These are phyloP conservation scores for Aaosphaeria pasadenensis DNA, from an alignment of 2,329 filamentous ascomycete genomes.

Conservation along the genomic window DNA sequence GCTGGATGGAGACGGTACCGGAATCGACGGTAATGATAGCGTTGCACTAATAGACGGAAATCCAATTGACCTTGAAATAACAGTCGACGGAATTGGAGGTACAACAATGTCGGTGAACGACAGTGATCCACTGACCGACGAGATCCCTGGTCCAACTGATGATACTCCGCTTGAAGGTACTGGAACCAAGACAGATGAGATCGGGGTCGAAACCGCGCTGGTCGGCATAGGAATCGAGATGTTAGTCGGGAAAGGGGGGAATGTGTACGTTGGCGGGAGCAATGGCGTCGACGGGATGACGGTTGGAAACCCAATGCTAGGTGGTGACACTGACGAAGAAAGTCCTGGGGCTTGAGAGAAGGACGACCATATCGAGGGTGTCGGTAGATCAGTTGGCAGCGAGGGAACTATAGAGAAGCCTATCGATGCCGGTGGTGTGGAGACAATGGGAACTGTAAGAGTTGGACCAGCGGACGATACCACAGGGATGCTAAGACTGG, in stretches of 20 bases:
- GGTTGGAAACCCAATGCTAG: neutral
- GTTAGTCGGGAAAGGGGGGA: conserved; percentile 1
- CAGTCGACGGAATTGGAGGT: neutral
- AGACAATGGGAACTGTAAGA: neutral
- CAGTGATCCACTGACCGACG: neutral
- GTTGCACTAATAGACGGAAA: conserved; percentile 1
- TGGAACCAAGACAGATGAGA: neutral
- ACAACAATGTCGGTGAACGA: neutral
- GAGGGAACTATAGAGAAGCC: conserved; percentile 1
- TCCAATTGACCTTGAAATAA: neutral
- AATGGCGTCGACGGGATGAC: neutral
- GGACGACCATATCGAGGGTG: neutral
- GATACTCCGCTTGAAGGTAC: neutral
- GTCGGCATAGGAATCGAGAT: neutral
- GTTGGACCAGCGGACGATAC: neutral
- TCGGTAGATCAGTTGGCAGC: neutral
- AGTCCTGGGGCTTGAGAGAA: neutral
- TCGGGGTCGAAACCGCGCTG: neutral
- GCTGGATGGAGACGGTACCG: neutral
- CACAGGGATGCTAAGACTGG: neutral
- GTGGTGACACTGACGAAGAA: neutral
- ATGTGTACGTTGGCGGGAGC: neutral
- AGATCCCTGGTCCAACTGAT: neutral
- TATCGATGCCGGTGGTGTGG: conserved; percentile 1
- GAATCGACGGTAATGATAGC: neutral